phyloP scores from a whole-genome alignment of 2,329 filamentous ascomycete genomes.

The Colletotrichum sp. region DNA sequence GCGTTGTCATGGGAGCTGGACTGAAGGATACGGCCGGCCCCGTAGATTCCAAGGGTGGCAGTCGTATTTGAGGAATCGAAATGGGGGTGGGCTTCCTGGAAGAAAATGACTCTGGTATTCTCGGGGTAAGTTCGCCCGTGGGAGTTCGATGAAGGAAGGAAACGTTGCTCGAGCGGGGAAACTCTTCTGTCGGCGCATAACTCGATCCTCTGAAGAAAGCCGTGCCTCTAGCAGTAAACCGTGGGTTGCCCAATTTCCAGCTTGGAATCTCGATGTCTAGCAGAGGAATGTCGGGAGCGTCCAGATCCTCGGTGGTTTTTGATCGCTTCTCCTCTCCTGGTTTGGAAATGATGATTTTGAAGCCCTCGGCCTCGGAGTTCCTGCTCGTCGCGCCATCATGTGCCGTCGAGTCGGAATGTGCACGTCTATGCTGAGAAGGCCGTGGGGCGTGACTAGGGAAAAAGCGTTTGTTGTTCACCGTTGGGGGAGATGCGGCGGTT shows the following conservation, averaged over 20 bases:
- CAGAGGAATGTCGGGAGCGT: slow-evolving; percentile 51
- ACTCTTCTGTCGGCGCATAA: slow-evolving; percentile 77
- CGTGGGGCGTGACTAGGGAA: slow-evolving; percentile 32
- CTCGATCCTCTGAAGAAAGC: slow-evolving; percentile 82
- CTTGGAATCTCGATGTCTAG: slow-evolving; percentile 82
- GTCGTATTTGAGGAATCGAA: slow-evolving; percentile 39
- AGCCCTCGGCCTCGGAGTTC: slow-evolving; percentile 68
- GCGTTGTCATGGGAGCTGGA: slow-evolving; percentile 30
- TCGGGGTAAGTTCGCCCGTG: slow-evolving; percentile 34
- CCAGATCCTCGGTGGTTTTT: slow-evolving; percentile 66
- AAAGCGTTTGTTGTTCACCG: slow-evolving; percentile 37
- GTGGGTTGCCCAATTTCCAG: slow-evolving; percentile 82
- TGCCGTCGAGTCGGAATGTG: slow-evolving; percentile 79
- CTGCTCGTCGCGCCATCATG: slow-evolving; percentile 63
- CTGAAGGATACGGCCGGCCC: slow-evolving; percentile 23
- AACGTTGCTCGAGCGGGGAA: slow-evolving; percentile 63
- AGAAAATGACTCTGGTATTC: slow-evolving; percentile 29
- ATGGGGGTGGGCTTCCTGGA: slow-evolving; percentile 43
- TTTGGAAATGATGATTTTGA: slow-evolving; percentile 82
- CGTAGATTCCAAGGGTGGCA: slow-evolving; percentile 23
- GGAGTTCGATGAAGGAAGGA: slow-evolving; percentile 50
- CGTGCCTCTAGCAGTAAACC: slow-evolving; percentile 78
- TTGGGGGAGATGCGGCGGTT: slow-evolving; percentile 32
- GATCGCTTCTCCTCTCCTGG: slow-evolving; percentile 65
- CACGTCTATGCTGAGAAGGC: slow-evolving; percentile 58